Evolutionary conservation across 73 alveolate species (phyloP), one percentile per base, ranked within the genome.

Genomic region (Blepharisma japonicum): DNA sequence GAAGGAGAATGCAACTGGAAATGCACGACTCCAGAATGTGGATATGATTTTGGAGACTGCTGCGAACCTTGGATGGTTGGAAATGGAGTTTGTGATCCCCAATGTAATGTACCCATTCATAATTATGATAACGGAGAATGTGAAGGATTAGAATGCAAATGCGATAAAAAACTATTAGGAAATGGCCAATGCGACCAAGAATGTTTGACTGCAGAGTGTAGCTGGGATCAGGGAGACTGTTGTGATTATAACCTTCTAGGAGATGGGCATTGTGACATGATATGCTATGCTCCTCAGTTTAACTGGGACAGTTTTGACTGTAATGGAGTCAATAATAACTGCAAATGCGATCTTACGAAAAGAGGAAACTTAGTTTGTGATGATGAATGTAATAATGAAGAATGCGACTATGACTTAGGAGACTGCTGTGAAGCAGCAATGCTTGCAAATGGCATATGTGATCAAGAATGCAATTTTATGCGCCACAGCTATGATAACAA

Each of bases 381-480:
- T 53, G 23, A 20, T 1, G 23, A 53, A 3, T 53, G 68, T 3
- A 53, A 53, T 53, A 53, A 53, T 53, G 68, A 53, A 20, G 42
- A 53, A 53, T 53, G 68, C 68, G 23, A 53, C 23, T 53, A 53
- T 53, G 68, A 53, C 3, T 53, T n/a, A 3, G 68, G 68, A 53
- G 68, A 53, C 23, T 53, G 68, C 23, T 53, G 68, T 53, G 23
- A 53, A 0, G 18, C 18, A 53, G 23, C 68, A 53, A n/a, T 1
- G 23, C 23, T 53, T 3, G 68, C 32, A 1, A 20, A 53, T 53
- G 68, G 68, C 32, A 53, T n/a, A 53, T 53, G 68, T 53, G 68
- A 53, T 3, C 32, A 53, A 3, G 18, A 53, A 53, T 53, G 68
- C 23, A 53, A 53, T 3, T 53, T 53, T 20, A 53, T n/a, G 23